Evolutionary conservation across 805 yeast genomes (phyloP).

Genomic region (Lipomyces sp.): DNA sequence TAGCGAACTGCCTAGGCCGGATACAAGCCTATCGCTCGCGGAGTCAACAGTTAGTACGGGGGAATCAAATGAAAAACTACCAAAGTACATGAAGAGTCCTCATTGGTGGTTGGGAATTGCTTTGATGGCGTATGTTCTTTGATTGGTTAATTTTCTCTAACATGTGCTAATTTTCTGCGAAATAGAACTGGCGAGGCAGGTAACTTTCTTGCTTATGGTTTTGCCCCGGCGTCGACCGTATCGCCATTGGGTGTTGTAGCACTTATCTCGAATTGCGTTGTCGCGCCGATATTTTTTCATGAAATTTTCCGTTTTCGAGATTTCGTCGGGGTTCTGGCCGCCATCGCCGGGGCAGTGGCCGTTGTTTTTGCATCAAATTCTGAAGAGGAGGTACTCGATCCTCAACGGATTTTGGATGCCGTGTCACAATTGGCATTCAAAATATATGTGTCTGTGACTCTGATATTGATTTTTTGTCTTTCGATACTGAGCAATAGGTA

Average conservation of each 20-base stretch:
- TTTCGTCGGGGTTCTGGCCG: constrained; percentile 42
- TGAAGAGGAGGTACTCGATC: constrained; percentile 26
- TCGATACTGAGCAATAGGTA: constrained; percentile 13
- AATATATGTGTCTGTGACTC: constrained; percentile 35
- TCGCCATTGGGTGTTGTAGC: constrained; percentile 52
- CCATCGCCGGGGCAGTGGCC: constrained; percentile 45
- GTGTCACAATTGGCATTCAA: constrained; percentile 33
- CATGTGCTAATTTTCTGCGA: background rate
- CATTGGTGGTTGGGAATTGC: constrained; percentile 46
- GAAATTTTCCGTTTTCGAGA: constrained; percentile 40
- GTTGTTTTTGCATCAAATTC: constrained; percentile 42
- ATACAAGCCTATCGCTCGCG: constrained; percentile 7
- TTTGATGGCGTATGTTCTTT: constrained; percentile 38
- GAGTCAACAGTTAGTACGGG: constrained; percentile 2
- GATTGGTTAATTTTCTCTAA: background rate
- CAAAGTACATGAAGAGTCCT: constrained; percentile 21
- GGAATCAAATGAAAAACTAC: constrained; percentile 8
- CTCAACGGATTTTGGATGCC: constrained; percentile 33
- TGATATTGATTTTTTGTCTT: constrained; percentile 25
- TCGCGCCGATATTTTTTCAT: constrained; percentile 49
- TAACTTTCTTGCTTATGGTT: constrained; percentile 49
- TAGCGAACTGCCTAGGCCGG: background rate
- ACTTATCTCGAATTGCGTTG: constrained; percentile 46
- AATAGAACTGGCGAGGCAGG: constrained; percentile 45
- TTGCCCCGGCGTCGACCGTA: constrained; percentile 48